Conservation (phyloP, 2,329 filamentous ascomycete genomes). For the Fusarium sp. region DNA sequence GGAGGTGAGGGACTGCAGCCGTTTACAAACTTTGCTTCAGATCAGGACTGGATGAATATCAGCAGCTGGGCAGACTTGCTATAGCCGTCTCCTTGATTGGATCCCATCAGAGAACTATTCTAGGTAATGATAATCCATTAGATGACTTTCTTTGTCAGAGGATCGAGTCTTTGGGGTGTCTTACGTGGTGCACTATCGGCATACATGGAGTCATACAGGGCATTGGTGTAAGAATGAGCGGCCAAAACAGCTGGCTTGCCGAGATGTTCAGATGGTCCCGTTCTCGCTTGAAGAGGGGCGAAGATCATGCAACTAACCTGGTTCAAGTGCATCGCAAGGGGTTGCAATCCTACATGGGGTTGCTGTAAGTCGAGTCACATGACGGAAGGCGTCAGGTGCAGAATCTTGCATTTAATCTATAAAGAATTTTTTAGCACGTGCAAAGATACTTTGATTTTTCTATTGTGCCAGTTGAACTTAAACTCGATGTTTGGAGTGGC, state of each 20-base stretch:
- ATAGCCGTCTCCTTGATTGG: neutral
- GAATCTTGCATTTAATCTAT: neutral
- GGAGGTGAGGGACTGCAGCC: slow-evolving; percentile 33
- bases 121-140: too few relatives aligned
- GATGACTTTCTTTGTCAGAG: too few relatives aligned
- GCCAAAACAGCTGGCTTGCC: neutral
- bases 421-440: neutral
- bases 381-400: neutral
- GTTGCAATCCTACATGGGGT: neutral
- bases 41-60: slow-evolving; percentile 44
- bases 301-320: neutral
- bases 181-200: neutral
- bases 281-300: neutral
- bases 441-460: neutral
- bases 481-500: neutral
- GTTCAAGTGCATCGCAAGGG: neutral
- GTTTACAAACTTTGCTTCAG: slow-evolving; percentile 29
- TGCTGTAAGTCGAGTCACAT: neutral
- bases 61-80: slow-evolving; percentile 40
- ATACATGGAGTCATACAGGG: neutral
- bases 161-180: neutral
- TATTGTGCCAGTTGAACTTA: neutral
- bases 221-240: neutral
- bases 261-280: neutral
- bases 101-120: neutral